Conservation (phyloP, 176 grass and related monocot species). For the Raddia distichophylla region DNA sequence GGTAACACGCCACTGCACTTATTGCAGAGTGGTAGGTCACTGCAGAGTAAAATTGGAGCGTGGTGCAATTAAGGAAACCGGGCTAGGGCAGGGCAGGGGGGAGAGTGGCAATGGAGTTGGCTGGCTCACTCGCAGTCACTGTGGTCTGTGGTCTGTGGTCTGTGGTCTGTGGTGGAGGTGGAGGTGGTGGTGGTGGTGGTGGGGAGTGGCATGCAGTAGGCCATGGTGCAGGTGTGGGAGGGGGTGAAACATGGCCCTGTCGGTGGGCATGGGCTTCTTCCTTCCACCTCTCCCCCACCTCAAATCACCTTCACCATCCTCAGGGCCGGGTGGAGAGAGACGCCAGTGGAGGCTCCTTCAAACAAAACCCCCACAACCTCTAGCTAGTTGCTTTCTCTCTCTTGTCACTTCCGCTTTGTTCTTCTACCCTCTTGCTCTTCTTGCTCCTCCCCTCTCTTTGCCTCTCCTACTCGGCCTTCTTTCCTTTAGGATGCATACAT, state of each 20-base stretch:
- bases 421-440: background rate
- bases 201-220: constrained; percentile 27
- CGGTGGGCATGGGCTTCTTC: constrained; percentile 61
- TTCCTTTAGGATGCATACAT: constrained; percentile 33
- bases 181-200: background rate
- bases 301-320: constrained; percentile 38
- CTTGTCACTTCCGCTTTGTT: background rate
- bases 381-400: constrained; percentile 22
- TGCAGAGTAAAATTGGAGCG: constrained; percentile 4
- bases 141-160: no score
- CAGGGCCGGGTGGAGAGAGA: background rate
- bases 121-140: no score
- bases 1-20: constrained; percentile 31
- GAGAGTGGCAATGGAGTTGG: background rate
- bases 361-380: constrained; percentile 28
- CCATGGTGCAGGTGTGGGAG: constrained; percentile 52
- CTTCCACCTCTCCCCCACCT: background rate
- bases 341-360: constrained; percentile 21
- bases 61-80: constrained; percentile 27
- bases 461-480: background rate
- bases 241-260: constrained; percentile 72
- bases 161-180: background rate
- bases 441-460: background rate
- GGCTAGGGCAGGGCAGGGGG: background rate
- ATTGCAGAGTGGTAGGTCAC: constrained; percentile 31